Base-by-base conservation (phyloP, 768 basidiomycete species). In the Suillus clintonianus region DNA sequence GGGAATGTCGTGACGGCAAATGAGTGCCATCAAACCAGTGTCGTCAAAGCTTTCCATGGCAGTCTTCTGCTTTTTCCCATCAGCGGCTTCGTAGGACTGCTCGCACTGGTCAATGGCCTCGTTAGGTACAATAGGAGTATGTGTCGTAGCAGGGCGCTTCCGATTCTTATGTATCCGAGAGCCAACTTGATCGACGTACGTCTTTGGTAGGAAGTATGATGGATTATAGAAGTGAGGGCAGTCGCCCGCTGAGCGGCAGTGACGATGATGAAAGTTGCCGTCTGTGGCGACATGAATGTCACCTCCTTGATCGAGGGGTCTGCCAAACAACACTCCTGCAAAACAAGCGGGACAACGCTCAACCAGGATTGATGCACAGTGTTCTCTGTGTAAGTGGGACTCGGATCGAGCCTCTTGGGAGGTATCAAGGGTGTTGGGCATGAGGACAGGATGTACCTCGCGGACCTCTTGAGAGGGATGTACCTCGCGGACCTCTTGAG, bases 1-100 rank as follows among this genome's bases (percentile, higher is more conserved):
- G 0, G 75, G 74, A 8, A 78, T 74, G 48, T 79, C 74, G 37
- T 81, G 80, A 0, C 73, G 60, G 63, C 80, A 82, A 1, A 79
- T 75, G 0, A 81, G 65, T 0, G 74, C 75, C 75, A 82, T 81
- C 39, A 79, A 59, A 0, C 81, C 77, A 4, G 68, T 70, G 47
- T 77, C 73, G 42, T 80, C 72, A 55, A 76, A 79, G 22, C 61
- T 62, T 4, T 70, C 67, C 15, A 65, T 69, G 5, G 62, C 62
- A 0, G 73, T 66, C 55, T 74, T 76, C 24, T 69, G 67, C 24
- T 73, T 72, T 63, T 74, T 14, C n/a, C 72, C 77, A 59, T 78
- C 70, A 0, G 74, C 78, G 10, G 43, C 43, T 45, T 45, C 43
- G 10, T 45, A 45, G n/a, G 43, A 45, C 3, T n/a, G 2, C 43